Evolutionary conservation across 202 grass and related monocot species (phyloP).

Genomic region (Dendrocalamus latiflorus): DNA sequence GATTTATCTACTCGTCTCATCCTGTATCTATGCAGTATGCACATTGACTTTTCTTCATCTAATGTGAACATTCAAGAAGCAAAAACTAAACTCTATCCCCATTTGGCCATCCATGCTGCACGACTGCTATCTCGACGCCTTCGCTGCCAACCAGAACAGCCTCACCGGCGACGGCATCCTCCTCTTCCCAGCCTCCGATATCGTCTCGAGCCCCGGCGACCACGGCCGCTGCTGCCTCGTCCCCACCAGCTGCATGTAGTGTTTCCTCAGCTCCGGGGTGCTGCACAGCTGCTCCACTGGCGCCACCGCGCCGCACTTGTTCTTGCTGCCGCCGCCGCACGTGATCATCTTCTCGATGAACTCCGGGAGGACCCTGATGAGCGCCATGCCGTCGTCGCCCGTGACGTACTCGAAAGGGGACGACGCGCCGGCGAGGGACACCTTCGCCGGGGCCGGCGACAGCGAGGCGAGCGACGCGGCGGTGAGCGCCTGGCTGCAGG

Average conservation of each 20-base stretch:
- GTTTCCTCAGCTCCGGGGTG: conserved; percentile 87
- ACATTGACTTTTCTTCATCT: neutral
- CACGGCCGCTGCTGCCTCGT: conserved; percentile 50
- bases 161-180: conserved; percentile 34
- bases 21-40: conserved; percentile 14
- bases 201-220: conserved; percentile 88
- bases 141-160: conserved; percentile 25
- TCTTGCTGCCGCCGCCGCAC: neutral
- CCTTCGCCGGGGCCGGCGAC: conserved; percentile 41
- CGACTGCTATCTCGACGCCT: conserved; percentile 14
- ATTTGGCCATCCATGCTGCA: neutral
- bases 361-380: conserved; percentile 74
- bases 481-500: conserved; percentile 54
- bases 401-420: conserved; percentile 82
- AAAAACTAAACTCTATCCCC: neutral
- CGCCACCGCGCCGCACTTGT: neutral
- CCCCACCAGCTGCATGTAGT: conserved; percentile 84
- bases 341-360: conserved; percentile 72
- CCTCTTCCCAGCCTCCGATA: conserved; percentile 49
- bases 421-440: conserved; percentile 26
- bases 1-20: neutral
- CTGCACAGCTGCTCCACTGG: conserved; percentile 50
- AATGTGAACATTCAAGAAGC: neutral
- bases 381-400: conserved; percentile 50
- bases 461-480: conserved; percentile 70